Conservation (phyloP, 139 green algal species). For the Haematococcus sp. region DNA sequence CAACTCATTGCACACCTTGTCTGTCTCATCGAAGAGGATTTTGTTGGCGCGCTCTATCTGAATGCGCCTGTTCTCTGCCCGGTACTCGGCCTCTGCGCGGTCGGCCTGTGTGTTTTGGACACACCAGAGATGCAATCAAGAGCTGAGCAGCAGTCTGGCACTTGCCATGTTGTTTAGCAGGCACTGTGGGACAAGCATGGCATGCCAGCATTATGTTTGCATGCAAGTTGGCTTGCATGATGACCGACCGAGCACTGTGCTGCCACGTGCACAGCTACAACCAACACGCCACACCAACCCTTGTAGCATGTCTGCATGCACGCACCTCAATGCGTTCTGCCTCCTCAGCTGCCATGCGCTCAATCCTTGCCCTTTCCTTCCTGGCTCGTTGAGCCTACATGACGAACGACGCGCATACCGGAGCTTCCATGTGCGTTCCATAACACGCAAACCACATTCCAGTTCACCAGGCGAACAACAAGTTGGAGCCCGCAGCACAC, state of each 20-base stretch:
- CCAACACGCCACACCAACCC: too few relatives aligned
- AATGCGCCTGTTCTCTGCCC: conserved; percentile 49
- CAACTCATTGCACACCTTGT: too few relatives aligned
- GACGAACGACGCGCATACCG: not conserved
- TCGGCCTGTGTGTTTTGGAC: conserved; percentile 45
- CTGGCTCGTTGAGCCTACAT: conserved; percentile 53
- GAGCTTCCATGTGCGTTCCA: not conserved
- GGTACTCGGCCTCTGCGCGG: conserved; percentile 44
- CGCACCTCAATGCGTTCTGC: conserved; percentile 53
- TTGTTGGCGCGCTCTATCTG: conserved; percentile 75
- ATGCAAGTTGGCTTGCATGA: too few relatives aligned
- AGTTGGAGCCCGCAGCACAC: too few relatives aligned
- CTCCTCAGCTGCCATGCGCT: conserved; percentile 56
- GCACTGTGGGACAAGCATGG: too few relatives aligned
- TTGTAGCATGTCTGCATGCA: too few relatives aligned
- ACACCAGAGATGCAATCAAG: too few relatives aligned
- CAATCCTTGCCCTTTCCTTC: conserved; percentile 52
- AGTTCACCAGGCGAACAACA: not conserved
- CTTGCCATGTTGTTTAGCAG: too few relatives aligned
- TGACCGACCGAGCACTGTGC: too few relatives aligned
- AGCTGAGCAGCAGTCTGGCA: too few relatives aligned
- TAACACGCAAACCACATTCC: not conserved
- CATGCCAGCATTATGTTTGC: too few relatives aligned
- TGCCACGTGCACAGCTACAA: too few relatives aligned
- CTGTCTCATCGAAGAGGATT: conserved; percentile 72